Percentiles rank a stretch among this genome's conserved stretches.
Evolutionary conservation across 306 rosid species (phyloP).

Genomic region (Cicer yamashitae): DNA sequence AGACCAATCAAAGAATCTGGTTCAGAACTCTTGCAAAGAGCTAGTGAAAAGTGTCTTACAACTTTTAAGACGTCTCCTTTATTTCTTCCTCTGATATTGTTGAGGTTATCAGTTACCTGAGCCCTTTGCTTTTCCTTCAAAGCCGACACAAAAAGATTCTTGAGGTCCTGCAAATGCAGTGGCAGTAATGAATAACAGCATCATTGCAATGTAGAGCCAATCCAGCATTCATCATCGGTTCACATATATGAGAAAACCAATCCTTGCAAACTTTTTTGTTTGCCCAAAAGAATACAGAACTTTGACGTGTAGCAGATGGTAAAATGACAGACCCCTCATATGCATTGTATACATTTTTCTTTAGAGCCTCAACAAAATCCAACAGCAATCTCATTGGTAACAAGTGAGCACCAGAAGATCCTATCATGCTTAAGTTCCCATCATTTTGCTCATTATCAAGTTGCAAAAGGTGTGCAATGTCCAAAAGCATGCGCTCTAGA

Average conservation of each 20-base stretch:
- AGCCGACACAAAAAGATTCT: conserved; percentile 62
- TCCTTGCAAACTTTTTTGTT: conserved; percentile 97
- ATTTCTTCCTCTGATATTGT: conserved; percentile 63
- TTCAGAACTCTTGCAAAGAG: conserved; percentile 81
- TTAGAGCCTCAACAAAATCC: conserved; percentile 90
- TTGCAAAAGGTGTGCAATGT: conserved; percentile 79
- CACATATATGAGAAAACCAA: conserved; percentile 99
- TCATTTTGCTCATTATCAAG: conserved; percentile 88
- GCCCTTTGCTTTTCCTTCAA: conserved; percentile 80
- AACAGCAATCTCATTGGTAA: conserved; percentile 89
- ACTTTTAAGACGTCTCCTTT: conserved; percentile 72
- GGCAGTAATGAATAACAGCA: conserved; percentile 87
- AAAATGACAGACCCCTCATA: conserved; percentile 90
- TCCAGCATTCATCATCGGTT: conserved; percentile 98
- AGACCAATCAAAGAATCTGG: conserved; percentile 85
- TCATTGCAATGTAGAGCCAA: conserved; percentile 88
- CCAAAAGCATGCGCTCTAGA: conserved; percentile 93
- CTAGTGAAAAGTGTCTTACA: conserved; percentile 76
- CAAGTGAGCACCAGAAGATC: conserved; percentile 92
- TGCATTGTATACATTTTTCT: conserved; percentile 95
- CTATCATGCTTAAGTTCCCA: conserved; percentile 91
- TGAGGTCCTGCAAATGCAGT: conserved; percentile 82
- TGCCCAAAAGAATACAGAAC: conserved; percentile 92
- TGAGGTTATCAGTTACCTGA: conserved; percentile 67
- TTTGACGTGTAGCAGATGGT: conserved; percentile 75